Evolutionary conservation across 2,329 filamentous ascomycete genomes (phyloP).

Genomic region (Podosphaera xanthii): DNA sequence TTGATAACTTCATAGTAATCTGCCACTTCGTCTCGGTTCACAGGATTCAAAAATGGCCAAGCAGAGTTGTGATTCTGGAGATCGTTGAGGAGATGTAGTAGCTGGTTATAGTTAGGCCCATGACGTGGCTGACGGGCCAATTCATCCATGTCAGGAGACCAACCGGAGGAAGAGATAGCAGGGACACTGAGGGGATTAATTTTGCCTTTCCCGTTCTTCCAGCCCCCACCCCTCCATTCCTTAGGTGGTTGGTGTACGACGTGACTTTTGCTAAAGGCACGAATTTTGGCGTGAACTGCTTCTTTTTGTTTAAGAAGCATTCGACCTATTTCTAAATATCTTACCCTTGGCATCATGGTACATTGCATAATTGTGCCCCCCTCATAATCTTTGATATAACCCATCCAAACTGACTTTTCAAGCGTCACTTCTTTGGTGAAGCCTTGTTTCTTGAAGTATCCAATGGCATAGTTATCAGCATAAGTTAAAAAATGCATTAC

Average conservation of each 20-base stretch:
- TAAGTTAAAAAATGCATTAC: constrained; percentile 99
- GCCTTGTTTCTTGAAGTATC: constrained; percentile 97
- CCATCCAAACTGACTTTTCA: constrained; percentile 85
- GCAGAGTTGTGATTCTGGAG: constrained; percentile 82
- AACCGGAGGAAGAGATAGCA: constrained; percentile 77
- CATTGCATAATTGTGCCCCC: constrained; percentile 99
- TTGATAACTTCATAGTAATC: constrained; percentile 98
- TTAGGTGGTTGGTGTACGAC: constrained; percentile 66
- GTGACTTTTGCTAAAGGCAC: constrained; percentile 73
- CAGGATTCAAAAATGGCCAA: constrained; percentile 87
- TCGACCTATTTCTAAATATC: constrained; percentile 76
- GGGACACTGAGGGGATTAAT: constrained; percentile 75
- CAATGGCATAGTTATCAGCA: constrained; percentile 95
- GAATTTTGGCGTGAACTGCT: constrained; percentile 81
- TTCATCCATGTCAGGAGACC: constrained; percentile 96
- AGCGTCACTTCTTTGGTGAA: constrained; percentile 98
- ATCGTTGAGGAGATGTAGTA: constrained; percentile 80
- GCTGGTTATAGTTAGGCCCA: constrained; percentile 86
- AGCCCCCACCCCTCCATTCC: constrained; percentile 62
- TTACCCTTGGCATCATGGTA: constrained; percentile 82
- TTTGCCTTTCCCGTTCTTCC: constrained; percentile 48
- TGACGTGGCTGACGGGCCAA: constrained; percentile 84
- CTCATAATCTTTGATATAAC: constrained; percentile 98
- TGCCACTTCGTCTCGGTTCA: constrained; percentile 88
- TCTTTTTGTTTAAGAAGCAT: constrained; percentile 98